A percentile compares a stretch with the other conserved stretches of the same genome.
Conservation (phyloP, 108 stramenopile genomes). For the Epithemia pelagica region DNA sequence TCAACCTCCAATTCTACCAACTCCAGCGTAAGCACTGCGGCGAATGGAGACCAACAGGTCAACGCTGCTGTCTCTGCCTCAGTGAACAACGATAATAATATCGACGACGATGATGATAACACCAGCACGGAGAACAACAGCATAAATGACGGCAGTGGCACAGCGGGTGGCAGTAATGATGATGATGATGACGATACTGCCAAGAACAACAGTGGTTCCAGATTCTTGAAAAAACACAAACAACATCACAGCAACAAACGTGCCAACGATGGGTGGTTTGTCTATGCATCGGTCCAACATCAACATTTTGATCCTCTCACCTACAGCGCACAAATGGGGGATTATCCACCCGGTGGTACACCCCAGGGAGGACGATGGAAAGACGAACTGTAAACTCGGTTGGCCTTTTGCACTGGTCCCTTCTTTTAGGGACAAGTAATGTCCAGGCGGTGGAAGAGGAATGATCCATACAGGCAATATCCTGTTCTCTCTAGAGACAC, state of each 20-base stretch:
- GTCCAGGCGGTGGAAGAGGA: no score
- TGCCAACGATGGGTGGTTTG: conserved; percentile 23
- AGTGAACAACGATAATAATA: background rate
- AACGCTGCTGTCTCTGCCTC: background rate
- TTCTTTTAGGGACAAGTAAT: no score
- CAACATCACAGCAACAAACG: background rate
- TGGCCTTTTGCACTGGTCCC: no score
- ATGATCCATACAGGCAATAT: no score
- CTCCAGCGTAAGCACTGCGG: background rate
- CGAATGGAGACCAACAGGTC: background rate
- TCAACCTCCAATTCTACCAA: no score
- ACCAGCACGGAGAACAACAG: background rate
- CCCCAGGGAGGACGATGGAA: background rate
- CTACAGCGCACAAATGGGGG: conserved; percentile 25
- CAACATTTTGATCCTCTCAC: conserved; percentile 42
- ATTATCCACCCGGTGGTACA: conserved; percentile 20
- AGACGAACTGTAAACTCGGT: background rate
- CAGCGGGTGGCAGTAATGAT: background rate
- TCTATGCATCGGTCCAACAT: conserved; percentile 18
- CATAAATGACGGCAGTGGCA: no score
- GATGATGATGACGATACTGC: background rate
- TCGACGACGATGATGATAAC: background rate
- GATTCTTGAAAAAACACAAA: background rate
- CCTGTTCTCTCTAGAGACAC: no score
- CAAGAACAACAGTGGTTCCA: background rate